Conservation (phyloP, 805 yeast species). For the Wickerhamomyces ciferrii region DNA sequence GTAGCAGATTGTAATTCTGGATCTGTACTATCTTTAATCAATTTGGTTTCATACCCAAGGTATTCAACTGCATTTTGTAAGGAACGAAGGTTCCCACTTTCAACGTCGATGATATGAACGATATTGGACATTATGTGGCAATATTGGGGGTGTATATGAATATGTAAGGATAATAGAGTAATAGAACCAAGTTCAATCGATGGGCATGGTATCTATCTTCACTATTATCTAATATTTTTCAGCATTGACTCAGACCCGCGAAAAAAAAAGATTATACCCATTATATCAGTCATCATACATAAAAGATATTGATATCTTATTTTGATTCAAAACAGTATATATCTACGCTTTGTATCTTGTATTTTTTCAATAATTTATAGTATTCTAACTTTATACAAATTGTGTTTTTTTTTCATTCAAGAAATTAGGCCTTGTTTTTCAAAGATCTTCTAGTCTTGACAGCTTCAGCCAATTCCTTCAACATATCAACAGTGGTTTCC, state of each 20-base stretch:
- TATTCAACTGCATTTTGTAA: constrained; percentile 78
- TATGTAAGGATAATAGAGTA: too few species aligned
- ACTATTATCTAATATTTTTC: not conserved
- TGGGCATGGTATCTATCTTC: not conserved
- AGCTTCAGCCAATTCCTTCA: constrained; percentile 73
- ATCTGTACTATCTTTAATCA: constrained; percentile 56
- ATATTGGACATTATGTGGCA: constrained; percentile 17
- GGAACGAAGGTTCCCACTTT: constrained; percentile 91
- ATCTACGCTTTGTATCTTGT: too few species aligned
- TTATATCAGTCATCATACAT: too few species aligned
- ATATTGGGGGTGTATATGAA: not conserved
- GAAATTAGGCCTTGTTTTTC: constrained; percentile 14
- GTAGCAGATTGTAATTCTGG: constrained; percentile 43
- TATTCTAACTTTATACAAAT: too few species aligned
- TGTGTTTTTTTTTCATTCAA: not conserved
- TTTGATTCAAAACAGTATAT: too few species aligned
- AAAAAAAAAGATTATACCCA: constrained; percentile 2
- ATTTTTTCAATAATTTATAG: too few species aligned
- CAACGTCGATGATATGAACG: constrained; percentile 78
- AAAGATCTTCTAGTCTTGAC: constrained; percentile 72
- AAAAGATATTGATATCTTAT: too few species aligned
- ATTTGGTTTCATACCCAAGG: constrained; percentile 64
- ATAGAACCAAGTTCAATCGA: not conserved
- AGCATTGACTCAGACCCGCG: not conserved
- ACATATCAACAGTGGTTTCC: constrained; percentile 82